Base-by-base conservation (phyloP, 129 eudicot genomes). In the Flaveria sonorensis region DNA sequence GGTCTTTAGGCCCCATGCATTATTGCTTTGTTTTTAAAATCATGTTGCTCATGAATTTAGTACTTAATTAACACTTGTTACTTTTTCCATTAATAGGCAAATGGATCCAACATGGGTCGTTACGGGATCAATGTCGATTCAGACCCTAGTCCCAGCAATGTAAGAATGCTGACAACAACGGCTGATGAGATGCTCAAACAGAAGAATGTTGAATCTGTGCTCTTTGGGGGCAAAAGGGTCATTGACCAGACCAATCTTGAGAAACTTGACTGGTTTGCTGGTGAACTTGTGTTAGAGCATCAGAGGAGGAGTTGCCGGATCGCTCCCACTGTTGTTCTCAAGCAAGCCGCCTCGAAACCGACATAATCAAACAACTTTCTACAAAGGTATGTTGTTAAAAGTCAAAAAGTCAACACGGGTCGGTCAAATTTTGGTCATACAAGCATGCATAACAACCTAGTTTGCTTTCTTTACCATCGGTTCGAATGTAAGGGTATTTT, bases 251-350 rank as follows among this genome's bases (percentile, higher is more conserved):
- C 92, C 79, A 94, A 94, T 82, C 74, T 80, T 14, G 96, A 91
- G 85, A 91, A 91, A 72, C 93, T 94, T 18, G 97, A 94, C 68
- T 94, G 96, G 97, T 94, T 94, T 79, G 98, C 97, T 6, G 90
- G 90, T 62, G 92, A 94, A 70, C 98, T 94, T 64, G 97, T 94
- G 79, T 78, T 86, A 50, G 98, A 94, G 79, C 97, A 91, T 83
- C 97, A 91, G 87, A 89, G 91, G 90, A 83, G 98, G 96, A 87
- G 96, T 74, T 87, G 89, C 85, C 68, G 98, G n/a, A 91, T 94
- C 48, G 98, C 98, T 87, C 98, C 98, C 87, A 91, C 98, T 81
- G 98, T 94, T 86, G 96, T 92, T 43, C 92, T 94, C 80, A 94
- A 94, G 80, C 97, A 89, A 83, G 85, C 92, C 63, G 51, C 85